phyloP scores from a whole-genome alignment of 371 early-diverging fungal genomes.

The Apophysomyces elegans region DNA sequence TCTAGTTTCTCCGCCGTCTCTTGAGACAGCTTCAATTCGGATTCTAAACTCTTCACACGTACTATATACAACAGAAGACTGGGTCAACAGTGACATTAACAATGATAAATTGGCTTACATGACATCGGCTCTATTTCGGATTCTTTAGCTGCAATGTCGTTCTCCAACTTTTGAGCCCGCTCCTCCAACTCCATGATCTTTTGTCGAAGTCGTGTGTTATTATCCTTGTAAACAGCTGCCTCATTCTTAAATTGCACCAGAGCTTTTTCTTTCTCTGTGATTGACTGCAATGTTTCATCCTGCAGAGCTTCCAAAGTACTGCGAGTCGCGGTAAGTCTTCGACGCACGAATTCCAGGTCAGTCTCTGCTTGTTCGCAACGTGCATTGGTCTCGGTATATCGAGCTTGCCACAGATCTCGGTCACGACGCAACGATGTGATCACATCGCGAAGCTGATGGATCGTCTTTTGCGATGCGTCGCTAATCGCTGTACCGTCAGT shows the following conservation, averaged over 20 bases:
- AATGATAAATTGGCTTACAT: constrained; percentile 14
- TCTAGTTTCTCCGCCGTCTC: constrained; percentile 18
- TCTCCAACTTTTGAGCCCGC: constrained; percentile 9
- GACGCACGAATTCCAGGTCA: constrained; percentile 27
- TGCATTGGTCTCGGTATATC: constrained; percentile 19
- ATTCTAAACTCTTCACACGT: constrained; percentile 16
- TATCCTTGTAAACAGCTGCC: constrained; percentile 26
- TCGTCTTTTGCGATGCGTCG: constrained; percentile 5
- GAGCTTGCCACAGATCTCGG: constrained; percentile 25
- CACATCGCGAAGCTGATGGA: constrained; percentile 23
- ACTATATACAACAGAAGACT: constrained; percentile 1
- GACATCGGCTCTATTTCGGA: constrained; percentile 21
- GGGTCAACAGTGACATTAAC: background rate
- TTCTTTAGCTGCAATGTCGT: constrained; percentile 11
- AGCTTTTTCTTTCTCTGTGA: constrained; percentile 11
- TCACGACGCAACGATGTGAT: constrained; percentile 27
- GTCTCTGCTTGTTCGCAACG: constrained; percentile 18
- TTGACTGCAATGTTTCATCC: constrained; percentile 12
- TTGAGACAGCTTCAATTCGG: constrained; percentile 15
- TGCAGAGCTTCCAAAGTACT: constrained; percentile 19
- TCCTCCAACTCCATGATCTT: constrained; percentile 10
- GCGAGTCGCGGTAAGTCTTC: constrained; percentile 17
- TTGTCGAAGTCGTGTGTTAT: constrained; percentile 15
- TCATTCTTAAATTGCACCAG: constrained; percentile 18
- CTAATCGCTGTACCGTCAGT: constrained; percentile 1